Evolutionary conservation across 2,329 filamentous ascomycete species (phyloP), one percentile per base, ranked within the genome.

Genomic region (Harringtonia lauricola): DNA sequence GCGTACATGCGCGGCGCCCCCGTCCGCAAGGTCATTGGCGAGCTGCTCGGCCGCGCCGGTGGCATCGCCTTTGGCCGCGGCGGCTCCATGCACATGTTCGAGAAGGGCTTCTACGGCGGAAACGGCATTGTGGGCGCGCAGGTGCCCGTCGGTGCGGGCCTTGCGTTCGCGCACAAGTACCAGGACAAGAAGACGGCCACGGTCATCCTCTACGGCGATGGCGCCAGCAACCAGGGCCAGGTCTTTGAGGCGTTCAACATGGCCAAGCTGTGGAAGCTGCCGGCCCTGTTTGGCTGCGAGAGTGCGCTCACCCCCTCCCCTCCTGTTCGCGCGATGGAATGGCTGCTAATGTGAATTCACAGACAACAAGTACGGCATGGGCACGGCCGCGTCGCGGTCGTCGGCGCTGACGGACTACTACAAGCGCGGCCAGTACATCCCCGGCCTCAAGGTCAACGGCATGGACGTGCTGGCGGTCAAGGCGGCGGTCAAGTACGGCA

Each of bases 281-380:
- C 92, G 44, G 79, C 89, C 55, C 83, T 98, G 55, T 98, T 98
- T 62, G 89, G 87, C 56, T 98, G 92, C 67, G 92, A 98, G 76
- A 98, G 89, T 95, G 72, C 65, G 87, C 79, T 24, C 21, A 37
- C 22, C 18, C 6, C 10, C 15, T 19, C 15, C 21, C n/a, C 8
- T 10, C 10, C 15, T 9, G 39, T 37, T 13, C 14, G 13, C 29
- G 19, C 2, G 19, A 15, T 21, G 36, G 30, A 28, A 26, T 14
- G 28, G 10, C 33, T 36, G 3, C 24, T n/a, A 6, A 26, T 18
- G 4, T 1, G 1, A 52, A 65, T 51, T 41, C 15, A 26, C 44
- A 95, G 89, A 98, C 80, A 98, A 98, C 84, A 98, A 98, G 72
- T 98, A 98, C 66, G 92, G 92, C 66, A 98, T 98, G 92, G 92